Evolutionary conservation across 73 alveolate genomes (phyloP), one percentile per base, ranked within the genome.

Genomic region (Tetrahymena elliotti): DNA sequence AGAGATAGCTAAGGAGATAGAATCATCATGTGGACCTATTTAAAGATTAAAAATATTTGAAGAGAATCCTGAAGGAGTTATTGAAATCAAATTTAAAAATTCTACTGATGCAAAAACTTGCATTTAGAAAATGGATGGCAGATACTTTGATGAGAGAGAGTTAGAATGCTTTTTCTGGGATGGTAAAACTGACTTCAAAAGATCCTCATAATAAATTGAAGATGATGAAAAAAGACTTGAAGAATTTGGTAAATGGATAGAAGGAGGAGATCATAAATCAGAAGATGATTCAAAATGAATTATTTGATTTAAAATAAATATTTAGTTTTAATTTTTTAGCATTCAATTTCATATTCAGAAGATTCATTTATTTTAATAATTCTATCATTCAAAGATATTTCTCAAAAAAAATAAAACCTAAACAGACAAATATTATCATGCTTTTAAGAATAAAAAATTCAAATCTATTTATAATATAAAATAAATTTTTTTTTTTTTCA

Each of bases 211-310:
- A 52, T 83, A 95, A 39, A 93, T 54, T 18, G 99, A 96, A 52
- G 98, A 97, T 53, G 96, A 95, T 20, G 94, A 95, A 53, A 52
- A 68, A 68, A 96, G 98, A 93, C 83, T 97, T 8, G 98, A 97
- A 24, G 98, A 97, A 38, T 98, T 98, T 92, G 98, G 98, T 31
- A 40, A 96, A 35, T 97, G 99, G 98, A 94, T 97, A 34, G 99
- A 97, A 88, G 96, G 94, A 92, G 93, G 88, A 0, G 36, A 68
- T 3, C 16, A 68, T 68, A 27, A n/a, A 18, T 27, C 88, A 7
- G 38, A 68, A 68, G n/a, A 68, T 6, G 88, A 31, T 24, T 68
- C 24, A 27, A 27, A n/a, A 6, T 18, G 33, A 68, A 68, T 47
- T 47, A 47, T 22, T 47, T n/a, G 88, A 68, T 68, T 68, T 3